Percentiles rank a stretch among this genome's conserved stretches.
These are phyloP conservation scores for Penicillium sp. DNA, from an alignment of 2,329 filamentous ascomycete species.

Conservation along the genomic window DNA sequence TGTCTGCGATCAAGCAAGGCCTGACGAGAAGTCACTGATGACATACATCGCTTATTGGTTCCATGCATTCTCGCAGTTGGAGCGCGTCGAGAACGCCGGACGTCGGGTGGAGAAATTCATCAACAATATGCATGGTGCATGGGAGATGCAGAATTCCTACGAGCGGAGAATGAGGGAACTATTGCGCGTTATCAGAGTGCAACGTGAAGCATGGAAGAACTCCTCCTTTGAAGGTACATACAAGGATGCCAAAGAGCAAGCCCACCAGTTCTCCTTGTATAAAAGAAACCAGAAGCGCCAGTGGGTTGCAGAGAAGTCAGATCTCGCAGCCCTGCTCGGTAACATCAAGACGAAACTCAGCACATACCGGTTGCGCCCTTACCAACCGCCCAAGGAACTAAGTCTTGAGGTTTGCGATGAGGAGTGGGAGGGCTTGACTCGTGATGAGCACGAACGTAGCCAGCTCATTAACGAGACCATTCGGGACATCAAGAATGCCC, in stretches of 20 bases:
- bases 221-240: slow-evolving; percentile 87
- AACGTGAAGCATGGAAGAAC: slow-evolving; percentile 66
- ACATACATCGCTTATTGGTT: slow-evolving; percentile 99
- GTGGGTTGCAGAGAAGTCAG: slow-evolving; percentile 97
- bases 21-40: slow-evolving; percentile 94
- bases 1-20: slow-evolving; percentile 90
- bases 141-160: slow-evolving; percentile 98
- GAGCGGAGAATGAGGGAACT: slow-evolving; percentile 82
- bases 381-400: slow-evolving; percentile 77
- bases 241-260: slow-evolving; percentile 79
- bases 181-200: slow-evolving; percentile 62
- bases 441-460: slow-evolving; percentile 76
- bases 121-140: slow-evolving; percentile 95
- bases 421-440: slow-evolving; percentile 71
- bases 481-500: slow-evolving; percentile 91
- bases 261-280: slow-evolving; percentile 71
- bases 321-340: slow-evolving; percentile 80
- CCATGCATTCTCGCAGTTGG: slow-evolving; percentile 98
- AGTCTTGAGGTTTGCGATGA: slow-evolving; percentile 73
- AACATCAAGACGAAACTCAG: slow-evolving; percentile 99
- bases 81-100: slow-evolving; percentile 94
- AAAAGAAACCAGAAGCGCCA: slow-evolving; percentile 83
- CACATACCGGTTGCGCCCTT: slow-evolving; percentile 83
- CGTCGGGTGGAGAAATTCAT: slow-evolving; percentile 96
- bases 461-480: slow-evolving; percentile 97